Conservation (phyloP, 192 early-diverging fungal species). For the Coemansia sp. region DNA sequence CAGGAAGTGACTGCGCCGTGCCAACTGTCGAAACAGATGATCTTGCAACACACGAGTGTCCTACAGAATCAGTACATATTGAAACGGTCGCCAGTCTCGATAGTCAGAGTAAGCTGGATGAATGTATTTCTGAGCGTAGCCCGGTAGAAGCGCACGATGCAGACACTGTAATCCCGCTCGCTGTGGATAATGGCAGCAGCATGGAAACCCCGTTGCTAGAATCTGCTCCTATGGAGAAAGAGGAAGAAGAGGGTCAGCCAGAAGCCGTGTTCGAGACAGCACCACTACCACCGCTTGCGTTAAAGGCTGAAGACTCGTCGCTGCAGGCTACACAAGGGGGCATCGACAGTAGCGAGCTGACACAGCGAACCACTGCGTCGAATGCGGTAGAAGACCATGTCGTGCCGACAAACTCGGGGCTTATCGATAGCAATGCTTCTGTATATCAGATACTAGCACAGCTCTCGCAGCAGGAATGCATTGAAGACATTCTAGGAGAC, state of each 20-base stretch:
- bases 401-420: slow-evolving; percentile 18
- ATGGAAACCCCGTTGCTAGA: no score
- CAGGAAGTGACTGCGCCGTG: not conserved
- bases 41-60: not conserved
- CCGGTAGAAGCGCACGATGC: not conserved
- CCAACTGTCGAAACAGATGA: not conserved
- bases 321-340: not conserved
- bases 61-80: not conserved
- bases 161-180: not conserved
- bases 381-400: slow-evolving; percentile 16
- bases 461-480: slow-evolving; percentile 13
- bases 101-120: not conserved
- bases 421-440: slow-evolving; percentile 26
- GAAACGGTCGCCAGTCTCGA: not conserved
- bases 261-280: not conserved
- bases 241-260: not conserved
- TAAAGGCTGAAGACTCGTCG: not conserved
- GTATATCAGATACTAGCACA: slow-evolving; percentile 44
- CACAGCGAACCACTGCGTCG: not conserved
- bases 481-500: slow-evolving; percentile 44
- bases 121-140: not conserved
- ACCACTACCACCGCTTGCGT: not conserved
- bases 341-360: not conserved
- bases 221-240: no score
- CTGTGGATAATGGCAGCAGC: not conserved